Conservation (phyloP, 768 basidiomycete species). For the Steccherinum ochraceum region DNA sequence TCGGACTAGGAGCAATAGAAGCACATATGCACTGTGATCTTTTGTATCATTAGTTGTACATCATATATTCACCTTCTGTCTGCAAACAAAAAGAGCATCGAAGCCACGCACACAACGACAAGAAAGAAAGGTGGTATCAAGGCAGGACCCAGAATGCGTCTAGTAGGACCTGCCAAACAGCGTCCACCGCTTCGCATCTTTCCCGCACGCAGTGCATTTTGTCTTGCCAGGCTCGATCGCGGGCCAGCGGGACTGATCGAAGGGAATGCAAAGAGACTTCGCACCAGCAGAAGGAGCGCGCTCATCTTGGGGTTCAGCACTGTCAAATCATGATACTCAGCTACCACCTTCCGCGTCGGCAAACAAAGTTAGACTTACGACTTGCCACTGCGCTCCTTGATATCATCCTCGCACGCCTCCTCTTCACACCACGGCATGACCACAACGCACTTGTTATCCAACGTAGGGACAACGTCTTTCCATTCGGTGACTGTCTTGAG, state of each 20-base stretch:
- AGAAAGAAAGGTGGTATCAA: neutral
- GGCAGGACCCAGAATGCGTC: constrained; percentile 3
- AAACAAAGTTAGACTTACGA: constrained; percentile 51
- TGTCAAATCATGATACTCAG: constrained; percentile 26
- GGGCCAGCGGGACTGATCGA: constrained; percentile 81
- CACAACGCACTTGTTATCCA: constrained; percentile 83
- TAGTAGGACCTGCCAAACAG: constrained; percentile 91
- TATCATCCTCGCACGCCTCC: constrained; percentile 92
- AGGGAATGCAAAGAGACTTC: constrained; percentile 94
- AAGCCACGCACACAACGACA: neutral
- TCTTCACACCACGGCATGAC: constrained; percentile 96
- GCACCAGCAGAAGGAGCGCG: constrained; percentile 96
- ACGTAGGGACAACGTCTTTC: constrained; percentile 88
- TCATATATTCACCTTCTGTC: neutral
- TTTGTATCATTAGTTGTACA: neutral
- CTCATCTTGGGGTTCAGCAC: constrained; percentile 85
- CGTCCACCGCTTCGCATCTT: constrained; percentile 91
- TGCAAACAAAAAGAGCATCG: neutral
- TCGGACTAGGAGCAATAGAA: neutral
- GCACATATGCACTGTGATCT: neutral
- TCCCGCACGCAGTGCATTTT: constrained; percentile 84
- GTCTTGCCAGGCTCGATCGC: constrained; percentile 79
- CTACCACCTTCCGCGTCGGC: constrained; percentile 1
- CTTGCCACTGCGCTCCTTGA: constrained; percentile 88
- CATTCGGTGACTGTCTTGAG: constrained; percentile 74